Conservation (phyloP, 768 basidiomycete species). For the Russula sp. region DNA sequence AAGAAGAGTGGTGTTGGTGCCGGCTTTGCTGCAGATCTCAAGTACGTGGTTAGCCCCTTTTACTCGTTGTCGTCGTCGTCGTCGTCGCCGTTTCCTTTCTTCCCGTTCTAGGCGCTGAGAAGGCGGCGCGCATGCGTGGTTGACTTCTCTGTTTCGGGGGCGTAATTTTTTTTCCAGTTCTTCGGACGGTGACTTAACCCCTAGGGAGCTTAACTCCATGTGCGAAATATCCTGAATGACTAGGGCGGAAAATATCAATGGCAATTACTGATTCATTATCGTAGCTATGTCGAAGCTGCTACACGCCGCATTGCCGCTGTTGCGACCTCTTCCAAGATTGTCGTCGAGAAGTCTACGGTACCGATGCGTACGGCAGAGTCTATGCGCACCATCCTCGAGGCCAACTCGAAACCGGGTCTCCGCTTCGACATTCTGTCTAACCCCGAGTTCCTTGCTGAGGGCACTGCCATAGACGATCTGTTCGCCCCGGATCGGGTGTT, state of each 20-base stretch:
- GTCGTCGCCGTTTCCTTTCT: not conserved
- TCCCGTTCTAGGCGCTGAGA: not conserved
- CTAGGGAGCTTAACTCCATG: not conserved
- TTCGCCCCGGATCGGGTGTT: slow-evolving; percentile 90
- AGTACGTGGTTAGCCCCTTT: slow-evolving; percentile 46
- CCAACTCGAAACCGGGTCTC: slow-evolving; percentile 88
- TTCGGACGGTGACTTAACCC: not conserved
- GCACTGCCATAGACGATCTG: slow-evolving; percentile 90
- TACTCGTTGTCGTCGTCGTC: not conserved
- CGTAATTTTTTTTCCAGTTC: not conserved
- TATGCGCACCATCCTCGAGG: slow-evolving; percentile 98
- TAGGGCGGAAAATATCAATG: not conserved
- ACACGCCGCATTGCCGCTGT: slow-evolving; percentile 94
- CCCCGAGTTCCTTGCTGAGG: slow-evolving; percentile 98
- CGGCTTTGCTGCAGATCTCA: slow-evolving; percentile 96
- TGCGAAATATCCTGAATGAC: not conserved
- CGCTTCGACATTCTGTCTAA: slow-evolving; percentile 98
- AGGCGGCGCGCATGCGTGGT: not conserved
- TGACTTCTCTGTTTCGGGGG: not conserved
- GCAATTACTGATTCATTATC: slow-evolving; percentile 8
- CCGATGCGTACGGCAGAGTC: slow-evolving; percentile 98
- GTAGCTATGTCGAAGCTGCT: slow-evolving; percentile 87
- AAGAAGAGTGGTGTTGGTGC: slow-evolving; percentile 98
- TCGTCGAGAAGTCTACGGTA: slow-evolving; percentile 98
- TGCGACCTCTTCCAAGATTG: slow-evolving; percentile 89